These are phyloP conservation scores for Citrus cavaleriei DNA, from an alignment of 345 rosid species.

Conservation along the genomic window DNA sequence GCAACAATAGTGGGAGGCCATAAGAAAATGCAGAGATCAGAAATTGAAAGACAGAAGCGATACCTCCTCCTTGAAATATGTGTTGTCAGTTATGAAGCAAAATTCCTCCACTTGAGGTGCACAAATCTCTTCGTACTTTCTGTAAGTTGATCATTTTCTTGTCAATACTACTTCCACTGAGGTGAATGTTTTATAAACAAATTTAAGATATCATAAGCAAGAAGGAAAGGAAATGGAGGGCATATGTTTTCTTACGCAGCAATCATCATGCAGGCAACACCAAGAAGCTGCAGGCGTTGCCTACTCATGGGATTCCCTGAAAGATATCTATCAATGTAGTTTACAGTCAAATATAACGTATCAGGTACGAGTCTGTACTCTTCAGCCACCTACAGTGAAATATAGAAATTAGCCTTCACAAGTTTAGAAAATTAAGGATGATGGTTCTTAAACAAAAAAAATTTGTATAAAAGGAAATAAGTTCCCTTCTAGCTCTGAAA, in stretches of 20 bases:
- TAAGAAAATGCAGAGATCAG: not conserved
- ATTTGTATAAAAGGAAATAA: too few relatives aligned
- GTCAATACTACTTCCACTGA: slow-evolving; percentile 6
- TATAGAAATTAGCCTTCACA: slow-evolving; percentile 8
- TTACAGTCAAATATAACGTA: slow-evolving; percentile 76
- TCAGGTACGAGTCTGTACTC: slow-evolving; percentile 94
- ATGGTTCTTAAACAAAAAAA: not conserved
- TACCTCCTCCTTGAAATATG: slow-evolving; percentile 85
- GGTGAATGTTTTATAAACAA: not conserved
- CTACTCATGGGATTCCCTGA: slow-evolving; percentile 77
- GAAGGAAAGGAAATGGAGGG: not conserved
- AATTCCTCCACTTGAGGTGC: slow-evolving; percentile 94
- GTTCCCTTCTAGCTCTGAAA: not conserved
- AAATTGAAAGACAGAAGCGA: not conserved
- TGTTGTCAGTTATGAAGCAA: slow-evolving; percentile 92
- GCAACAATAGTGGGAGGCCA: slow-evolving; percentile 2
- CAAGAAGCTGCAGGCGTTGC: slow-evolving; percentile 82
- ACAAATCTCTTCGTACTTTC: slow-evolving; percentile 91
- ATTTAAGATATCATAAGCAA: not conserved
- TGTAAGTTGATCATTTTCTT: slow-evolving; percentile 24
- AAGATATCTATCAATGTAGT: slow-evolving; percentile 89
- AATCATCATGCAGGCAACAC: slow-evolving; percentile 93
- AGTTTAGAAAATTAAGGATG: not conserved
- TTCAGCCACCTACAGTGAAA: slow-evolving; percentile 74
- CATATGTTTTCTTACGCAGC: slow-evolving; percentile 61